Base-by-base conservation (phyloP, 2,329 filamentous ascomycete species). In the Orbilia blumenaviensis region DNA sequence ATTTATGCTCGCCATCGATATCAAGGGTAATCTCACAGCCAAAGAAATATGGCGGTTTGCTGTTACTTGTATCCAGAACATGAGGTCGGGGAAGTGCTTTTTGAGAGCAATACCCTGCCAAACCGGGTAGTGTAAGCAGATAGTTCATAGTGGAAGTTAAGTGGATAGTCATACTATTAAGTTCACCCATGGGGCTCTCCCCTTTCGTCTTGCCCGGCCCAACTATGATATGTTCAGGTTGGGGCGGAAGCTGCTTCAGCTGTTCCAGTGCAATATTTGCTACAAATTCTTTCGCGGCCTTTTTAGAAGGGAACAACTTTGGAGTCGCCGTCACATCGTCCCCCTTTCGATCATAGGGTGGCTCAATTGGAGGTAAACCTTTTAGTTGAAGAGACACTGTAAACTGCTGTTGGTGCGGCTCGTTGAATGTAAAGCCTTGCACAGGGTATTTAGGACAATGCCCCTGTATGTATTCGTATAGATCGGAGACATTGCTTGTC, bases 391-490 rank as follows among this genome's bases (percentile, higher is more conserved):
- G 64, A 7, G 66, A 27, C 12, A 77, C 73, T 3, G 61, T 56
- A 32, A 77, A 77, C 62, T 72, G 73, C 61, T 66, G 62, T 14
- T 72, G 73, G 18, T 67, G 42, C 3, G 61, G 66, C 44, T 77
- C 73, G 0, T 60, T 34, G 21, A 77, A 77, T 0, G 44, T 12
- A 18, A 72, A 77, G 9, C 54, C 60, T 32, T 66, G 25, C 3
- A 77, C 67, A 1, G 63, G 1, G 61, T 71, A 21, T 16, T 50
- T 58, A 14, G 73, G 66, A 23, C 56, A 60, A 32, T 72, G 27
- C 4, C 63, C 61, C 41, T 76, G 72, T n/a, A 77, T 77, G 52
- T 72, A 77, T 36, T 77, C 73, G 29, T 77, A 72, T 2, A 77
- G 52, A 5, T 77, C 66, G n/a, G 66, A 66, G 18, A 72, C 73